Base-by-base conservation (phyloP, 129 eudicot species). In the Lactuca saligna region DNA sequence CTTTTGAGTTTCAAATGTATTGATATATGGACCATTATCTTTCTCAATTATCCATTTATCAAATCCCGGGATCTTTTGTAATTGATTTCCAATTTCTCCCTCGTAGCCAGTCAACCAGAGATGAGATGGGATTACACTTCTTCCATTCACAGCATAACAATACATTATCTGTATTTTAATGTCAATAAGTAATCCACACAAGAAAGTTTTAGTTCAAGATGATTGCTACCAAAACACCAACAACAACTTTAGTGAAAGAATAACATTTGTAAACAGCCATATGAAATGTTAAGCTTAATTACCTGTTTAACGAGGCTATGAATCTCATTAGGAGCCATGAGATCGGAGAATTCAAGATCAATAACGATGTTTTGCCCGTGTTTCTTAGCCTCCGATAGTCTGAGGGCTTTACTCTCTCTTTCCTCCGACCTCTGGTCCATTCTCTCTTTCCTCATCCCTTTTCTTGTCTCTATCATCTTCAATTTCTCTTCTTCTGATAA, bases 261-360 rank as follows among this genome's bases (percentile, higher is more conserved):
- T 25, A 1, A 25, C 29, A 1, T 25, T 25, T 25, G 48, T 9
- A 38, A 16, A 49, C 3, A 42, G 31, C 9, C 0, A 48, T 12
- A 29, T 12, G 9, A 29, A 14, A 65, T 5, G 8, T 3, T 12
- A 14, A 75, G 37, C 41, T 16, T 1, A 54, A 39, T 44, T 5
- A 89, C 97, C 99, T 93, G 99, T 13, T 89, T 88, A 70, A 83
- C 84, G 54, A 89, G 99, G 69, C 99, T 93, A 55, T 80, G 76
- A 63, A 93, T 75, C 74, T 93, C 91, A 63, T 66, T 71, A 25
- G 88, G 59, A 66, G 83, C 79, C 99, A 93, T 93, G 25, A 83
- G 87, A 62, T 83, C 34, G 0, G 90, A 71, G 37, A 93, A 89
- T 14, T 89, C 90, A 34, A 93, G 85, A 51, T 93, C 99, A 66